These are phyloP conservation scores for Anacardium occidentale DNA, from an alignment of 345 rosid species.

Conservation along the genomic window DNA sequence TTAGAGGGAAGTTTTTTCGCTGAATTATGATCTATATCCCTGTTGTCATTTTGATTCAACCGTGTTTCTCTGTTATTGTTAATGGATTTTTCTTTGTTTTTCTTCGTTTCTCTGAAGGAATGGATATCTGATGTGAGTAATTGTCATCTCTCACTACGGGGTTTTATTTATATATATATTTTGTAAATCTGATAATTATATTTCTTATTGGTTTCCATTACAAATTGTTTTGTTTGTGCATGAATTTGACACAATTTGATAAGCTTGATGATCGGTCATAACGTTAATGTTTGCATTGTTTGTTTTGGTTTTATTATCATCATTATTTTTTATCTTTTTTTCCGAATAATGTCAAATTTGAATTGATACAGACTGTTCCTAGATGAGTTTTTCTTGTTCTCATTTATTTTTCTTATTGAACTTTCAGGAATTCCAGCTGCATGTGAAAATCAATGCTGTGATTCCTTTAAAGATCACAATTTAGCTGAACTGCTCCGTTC, in stretches of 20 bases:
- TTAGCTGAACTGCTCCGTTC: neutral
- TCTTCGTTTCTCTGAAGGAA: neutral
- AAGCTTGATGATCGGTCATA: constrained; percentile 9
- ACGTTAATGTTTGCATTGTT: constrained; percentile 7
- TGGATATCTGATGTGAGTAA: constrained; percentile 6
- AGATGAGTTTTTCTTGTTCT: constrained; percentile 3
- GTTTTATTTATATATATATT: neutral
- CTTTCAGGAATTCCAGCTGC: neutral
- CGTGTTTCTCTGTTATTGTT: neutral
- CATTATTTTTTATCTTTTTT: neutral
- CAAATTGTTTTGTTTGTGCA: constrained; percentile 5
- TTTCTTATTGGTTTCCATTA: neutral
- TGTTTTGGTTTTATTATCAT: too few species aligned
- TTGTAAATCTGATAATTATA: neutral
- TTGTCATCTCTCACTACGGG: neutral
- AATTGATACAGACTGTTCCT: constrained; percentile 4
- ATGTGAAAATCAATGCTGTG: neutral
- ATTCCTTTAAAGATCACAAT: neutral
- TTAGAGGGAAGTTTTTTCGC: constrained; percentile 12
- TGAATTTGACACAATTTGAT: constrained; percentile 1
- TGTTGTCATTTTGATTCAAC: neutral
- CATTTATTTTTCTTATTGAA: neutral
- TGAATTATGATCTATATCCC: neutral
- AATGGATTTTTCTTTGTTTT: constrained; percentile 1
- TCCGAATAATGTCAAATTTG: neutral